Percentiles rank a stretch among this genome's conserved stretches.
Conservation (phyloP, 495 filamentous ascomycete genomes). For the Aspergillus diversus region DNA sequence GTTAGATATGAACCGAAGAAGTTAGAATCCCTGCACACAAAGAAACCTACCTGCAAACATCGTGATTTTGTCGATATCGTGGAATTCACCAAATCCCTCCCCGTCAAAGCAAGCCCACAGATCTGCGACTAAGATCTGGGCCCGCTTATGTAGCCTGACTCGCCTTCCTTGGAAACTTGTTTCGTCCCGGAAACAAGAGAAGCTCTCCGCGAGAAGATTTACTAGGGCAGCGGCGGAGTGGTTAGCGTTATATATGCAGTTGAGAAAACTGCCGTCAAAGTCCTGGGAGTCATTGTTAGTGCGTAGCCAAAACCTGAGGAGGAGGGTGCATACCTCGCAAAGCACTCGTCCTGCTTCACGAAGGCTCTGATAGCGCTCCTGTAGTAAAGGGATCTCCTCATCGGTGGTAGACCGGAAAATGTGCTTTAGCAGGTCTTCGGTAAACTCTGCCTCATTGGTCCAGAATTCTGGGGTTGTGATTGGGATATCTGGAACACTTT, state of each 20-base stretch:
- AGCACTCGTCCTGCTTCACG: constrained; percentile 84
- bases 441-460: constrained; percentile 75
- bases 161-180: constrained; percentile 69
- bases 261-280: constrained; percentile 75
- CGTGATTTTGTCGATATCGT: constrained; percentile 91
- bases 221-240: constrained; percentile 82
- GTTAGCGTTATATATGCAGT: constrained; percentile 74
- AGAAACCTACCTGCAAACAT: constrained; percentile 78
- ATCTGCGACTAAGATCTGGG: constrained; percentile 95
- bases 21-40: too few species aligned
- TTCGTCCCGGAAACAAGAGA: constrained; percentile 86
- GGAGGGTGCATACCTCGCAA: constrained; percentile 64
- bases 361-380: constrained; percentile 77
- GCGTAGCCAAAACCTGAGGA: background rate
- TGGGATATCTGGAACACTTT: constrained; percentile 64
- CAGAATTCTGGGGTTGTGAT: constrained; percentile 90
- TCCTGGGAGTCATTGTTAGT: constrained; percentile 51
- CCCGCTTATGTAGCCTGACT: constrained; percentile 86
- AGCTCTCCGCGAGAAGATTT: constrained; percentile 76
- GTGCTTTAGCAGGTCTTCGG: constrained; percentile 69
- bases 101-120: constrained; percentile 94
- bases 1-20: background rate
- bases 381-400: constrained; percentile 84
- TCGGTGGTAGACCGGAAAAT: constrained; percentile 86
- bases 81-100: constrained; percentile 75